phyloP scores from a whole-genome alignment of 768 basidiomycete genomes.

The Hysterangium stoloniferum region DNA sequence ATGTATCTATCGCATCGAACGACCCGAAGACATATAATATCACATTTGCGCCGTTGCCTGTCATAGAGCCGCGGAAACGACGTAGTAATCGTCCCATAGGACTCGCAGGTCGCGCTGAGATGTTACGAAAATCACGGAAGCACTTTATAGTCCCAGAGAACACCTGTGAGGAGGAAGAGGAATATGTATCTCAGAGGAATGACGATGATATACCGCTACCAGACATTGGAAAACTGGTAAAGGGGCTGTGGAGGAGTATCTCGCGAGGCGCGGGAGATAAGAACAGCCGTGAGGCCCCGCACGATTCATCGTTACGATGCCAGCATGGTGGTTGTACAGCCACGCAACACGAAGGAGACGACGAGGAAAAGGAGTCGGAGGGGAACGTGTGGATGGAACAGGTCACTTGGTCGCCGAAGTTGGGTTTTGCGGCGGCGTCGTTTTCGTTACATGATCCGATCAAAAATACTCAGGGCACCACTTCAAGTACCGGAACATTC shows the following conservation, averaged over 20 bases:
- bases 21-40: conserved; percentile 15
- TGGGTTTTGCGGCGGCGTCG: no score
- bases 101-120: conserved; percentile 25
- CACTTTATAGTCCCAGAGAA: background rate
- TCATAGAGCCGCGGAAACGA: conserved; percentile 24
- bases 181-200: background rate
- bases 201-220: conserved; percentile 7
- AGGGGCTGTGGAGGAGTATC: conserved; percentile 4
- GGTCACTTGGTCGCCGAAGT: background rate
- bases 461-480: no score
- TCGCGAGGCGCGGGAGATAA: conserved; percentile 1
- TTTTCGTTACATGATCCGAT: no score
- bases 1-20: conserved; percentile 1
- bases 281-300: background rate
- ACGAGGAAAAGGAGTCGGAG: background rate
- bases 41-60: conserved; percentile 30
- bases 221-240: conserved; percentile 9
- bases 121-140: background rate
- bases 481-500: no score
- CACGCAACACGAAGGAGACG: background rate
- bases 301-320: background rate
- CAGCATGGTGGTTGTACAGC: background rate
- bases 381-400: conserved; percentile 1
- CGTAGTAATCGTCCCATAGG: conserved; percentile 25
- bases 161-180: background rate